These are phyloP conservation scores for Solanum sparsipilum DNA, from an alignment of 257 asterid species.

Conservation along the genomic window DNA sequence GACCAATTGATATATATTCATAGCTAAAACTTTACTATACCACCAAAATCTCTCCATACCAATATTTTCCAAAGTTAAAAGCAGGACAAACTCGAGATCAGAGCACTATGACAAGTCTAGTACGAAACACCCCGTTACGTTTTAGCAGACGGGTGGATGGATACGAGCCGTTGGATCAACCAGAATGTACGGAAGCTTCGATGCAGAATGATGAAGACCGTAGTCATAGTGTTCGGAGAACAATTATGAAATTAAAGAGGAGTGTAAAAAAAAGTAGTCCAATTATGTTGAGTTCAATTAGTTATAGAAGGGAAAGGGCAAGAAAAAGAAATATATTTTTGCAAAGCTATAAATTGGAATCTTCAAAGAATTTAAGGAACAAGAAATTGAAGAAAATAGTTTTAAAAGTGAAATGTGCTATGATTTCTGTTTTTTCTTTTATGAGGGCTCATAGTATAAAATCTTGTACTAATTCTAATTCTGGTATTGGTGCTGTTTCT, in stretches of 20 bases:
- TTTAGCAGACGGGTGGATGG: constrained; percentile 13
- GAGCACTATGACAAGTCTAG: constrained; percentile 13
- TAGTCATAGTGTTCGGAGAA: constrained; percentile 8
- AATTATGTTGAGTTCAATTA: constrained; percentile 29
- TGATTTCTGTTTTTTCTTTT: constrained; percentile 24
- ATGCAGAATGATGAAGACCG: background rate
- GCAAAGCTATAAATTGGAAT: constrained; percentile 36
- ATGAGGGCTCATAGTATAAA: constrained; percentile 28
- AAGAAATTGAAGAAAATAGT: constrained; percentile 32
- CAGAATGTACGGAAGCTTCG: background rate
- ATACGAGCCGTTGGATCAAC: background rate
- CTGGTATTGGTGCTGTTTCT: constrained; percentile 22
- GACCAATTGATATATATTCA: background rate
- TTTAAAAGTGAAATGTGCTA: constrained; percentile 22
- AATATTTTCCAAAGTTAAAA: background rate
- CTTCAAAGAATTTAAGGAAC: background rate
- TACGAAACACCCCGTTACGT: constrained; percentile 24
- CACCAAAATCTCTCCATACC: background rate
- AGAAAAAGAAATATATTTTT: constrained; percentile 39
- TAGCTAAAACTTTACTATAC: background rate
- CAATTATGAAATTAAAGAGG: constrained; percentile 16
- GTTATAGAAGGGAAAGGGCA: constrained; percentile 37
- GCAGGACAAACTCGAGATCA: background rate
- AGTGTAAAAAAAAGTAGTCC: constrained; percentile 3
- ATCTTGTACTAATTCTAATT: constrained; percentile 17